Base-by-base conservation (phyloP, 768 basidiomycete genomes). In the Mycena vitilis region DNA sequence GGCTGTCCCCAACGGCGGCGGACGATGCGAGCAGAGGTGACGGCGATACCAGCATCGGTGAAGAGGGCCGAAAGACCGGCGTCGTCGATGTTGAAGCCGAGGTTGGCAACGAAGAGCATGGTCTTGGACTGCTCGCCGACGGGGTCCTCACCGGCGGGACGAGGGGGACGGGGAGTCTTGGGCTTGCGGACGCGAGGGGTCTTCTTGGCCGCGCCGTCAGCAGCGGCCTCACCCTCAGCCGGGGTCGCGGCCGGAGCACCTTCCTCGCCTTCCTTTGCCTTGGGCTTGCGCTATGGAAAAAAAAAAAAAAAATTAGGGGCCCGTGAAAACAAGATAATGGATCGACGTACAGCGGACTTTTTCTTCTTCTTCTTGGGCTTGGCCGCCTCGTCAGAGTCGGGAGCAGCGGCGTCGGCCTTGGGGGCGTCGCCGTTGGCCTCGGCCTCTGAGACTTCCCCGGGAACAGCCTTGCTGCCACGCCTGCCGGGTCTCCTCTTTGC, bases 21-120 rank as follows among this genome's bases (percentile, higher is more conserved):
- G 74, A 98, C 95, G 71, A 99, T 93, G 72, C 94, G 94, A 69
- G 96, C 96, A 73, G 92, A 92, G 76, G 87, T 84, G 72, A 97
- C 93, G 48, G 81, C 83, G 82, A 98, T 90, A 71, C 89, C 94
- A 25, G 91, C 94, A 71, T 95, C 93, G 59, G 89, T 92, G 86
- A 99, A 99, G 74, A 98, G 84, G 52, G 88, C 82, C 34, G 87
- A 77, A 72, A 99, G 90, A 60, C 86, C 91, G 37, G 85, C 91
- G 77, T 99, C 96, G 66, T 95, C 94, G 71, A 98, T 89, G 78
- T 82, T 90, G 89, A 98, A 99, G 52, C 95, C 95, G 68, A 99
- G 95, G 85, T 99, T 99, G 83, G 96, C 97, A 74, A 98, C 96
- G 75, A 98, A 98, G 73, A 98, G 86, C 82, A 94, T 89, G 65